Evolutionary conservation across 257 asterid species (phyloP).

Genomic region (Solanum chilense): DNA sequence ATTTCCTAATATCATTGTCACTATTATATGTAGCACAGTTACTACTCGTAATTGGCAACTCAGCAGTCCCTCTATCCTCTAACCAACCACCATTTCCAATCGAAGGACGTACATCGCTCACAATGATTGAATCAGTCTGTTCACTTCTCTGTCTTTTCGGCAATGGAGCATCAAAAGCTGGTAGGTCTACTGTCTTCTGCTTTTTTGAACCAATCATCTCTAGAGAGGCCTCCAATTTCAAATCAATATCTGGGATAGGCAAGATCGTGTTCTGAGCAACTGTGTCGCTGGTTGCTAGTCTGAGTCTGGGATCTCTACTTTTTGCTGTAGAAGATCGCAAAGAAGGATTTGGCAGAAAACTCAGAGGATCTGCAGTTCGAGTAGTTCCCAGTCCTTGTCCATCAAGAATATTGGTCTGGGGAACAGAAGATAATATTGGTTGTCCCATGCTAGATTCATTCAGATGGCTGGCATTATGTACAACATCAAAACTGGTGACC

Average conservation of each 20-base stretch:
- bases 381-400: slow-evolving; percentile 26
- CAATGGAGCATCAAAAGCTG: slow-evolving; percentile 45
- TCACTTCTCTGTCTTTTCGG: slow-evolving; percentile 60
- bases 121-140: slow-evolving; percentile 4
- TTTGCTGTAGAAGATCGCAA: slow-evolving; percentile 40
- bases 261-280: slow-evolving; percentile 10
- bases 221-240: slow-evolving; percentile 29
- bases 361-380: slow-evolving; percentile 18
- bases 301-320: slow-evolving; percentile 94
- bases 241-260: slow-evolving; percentile 25
- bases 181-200: slow-evolving; percentile 48
- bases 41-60: slow-evolving; percentile 10
- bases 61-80: slow-evolving; percentile 32
- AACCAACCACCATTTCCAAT: slow-evolving; percentile 39
- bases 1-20: slow-evolving; percentile 11
- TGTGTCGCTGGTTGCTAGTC: slow-evolving; percentile 46
- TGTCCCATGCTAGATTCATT: slow-evolving; percentile 14
- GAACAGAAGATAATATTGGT: slow-evolving; percentile 28
- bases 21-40: slow-evolving; percentile 4
- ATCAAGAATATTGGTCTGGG: slow-evolving; percentile 17
- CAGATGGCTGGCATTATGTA: slow-evolving; percentile 13
- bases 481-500: slow-evolving; percentile 50
- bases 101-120: slow-evolving; percentile 7
- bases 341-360: slow-evolving; percentile 26
- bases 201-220: slow-evolving; percentile 34